Conservation (phyloP, 2,329 filamentous ascomycete species). For the Fusarium chaquense region DNA sequence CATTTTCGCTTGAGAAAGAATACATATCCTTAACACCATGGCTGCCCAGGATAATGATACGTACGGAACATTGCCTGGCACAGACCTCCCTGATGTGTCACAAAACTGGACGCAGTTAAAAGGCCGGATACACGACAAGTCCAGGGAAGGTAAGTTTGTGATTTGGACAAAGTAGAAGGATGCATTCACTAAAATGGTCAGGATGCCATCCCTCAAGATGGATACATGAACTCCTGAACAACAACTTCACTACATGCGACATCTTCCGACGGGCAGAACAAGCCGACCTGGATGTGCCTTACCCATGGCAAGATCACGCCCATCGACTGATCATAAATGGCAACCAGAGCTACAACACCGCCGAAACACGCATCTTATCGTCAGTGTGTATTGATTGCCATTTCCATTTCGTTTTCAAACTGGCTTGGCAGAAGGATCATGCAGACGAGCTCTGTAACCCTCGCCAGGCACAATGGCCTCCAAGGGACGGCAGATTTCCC, state of each 20-base stretch:
- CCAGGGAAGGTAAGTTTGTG: constrained; percentile 45
- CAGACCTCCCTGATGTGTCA: constrained; percentile 44
- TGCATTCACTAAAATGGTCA: constrained; percentile 36
- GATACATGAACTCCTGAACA: constrained; percentile 57
- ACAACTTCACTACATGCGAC: constrained; percentile 53
- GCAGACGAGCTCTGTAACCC: constrained; percentile 49
- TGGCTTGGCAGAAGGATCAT: constrained; percentile 51
- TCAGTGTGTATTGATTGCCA: constrained; percentile 57
- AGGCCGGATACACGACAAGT: constrained; percentile 40
- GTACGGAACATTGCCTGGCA: constrained; percentile 53
- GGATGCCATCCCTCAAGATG: constrained; percentile 57
- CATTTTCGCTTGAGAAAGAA: not conserved
- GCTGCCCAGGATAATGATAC: constrained; percentile 47
- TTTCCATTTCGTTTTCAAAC: constrained; percentile 57
- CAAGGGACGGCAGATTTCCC: constrained; percentile 52
- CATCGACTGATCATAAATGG: constrained; percentile 56
- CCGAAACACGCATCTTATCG: constrained; percentile 49
- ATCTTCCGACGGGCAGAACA: constrained; percentile 52
- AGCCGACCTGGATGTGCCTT: constrained; percentile 49
- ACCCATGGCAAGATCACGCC: constrained; percentile 51
- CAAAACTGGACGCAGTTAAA: constrained; percentile 53
- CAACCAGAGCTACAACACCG: constrained; percentile 53
- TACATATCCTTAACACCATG: constrained; percentile 41
- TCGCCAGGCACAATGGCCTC: constrained; percentile 52
- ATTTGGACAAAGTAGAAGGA: not conserved